Evolutionary conservation across 2,329 filamentous ascomycete species (phyloP), one percentile per base, ranked within the genome.

Genomic region (Sphaerulina musiva): DNA sequence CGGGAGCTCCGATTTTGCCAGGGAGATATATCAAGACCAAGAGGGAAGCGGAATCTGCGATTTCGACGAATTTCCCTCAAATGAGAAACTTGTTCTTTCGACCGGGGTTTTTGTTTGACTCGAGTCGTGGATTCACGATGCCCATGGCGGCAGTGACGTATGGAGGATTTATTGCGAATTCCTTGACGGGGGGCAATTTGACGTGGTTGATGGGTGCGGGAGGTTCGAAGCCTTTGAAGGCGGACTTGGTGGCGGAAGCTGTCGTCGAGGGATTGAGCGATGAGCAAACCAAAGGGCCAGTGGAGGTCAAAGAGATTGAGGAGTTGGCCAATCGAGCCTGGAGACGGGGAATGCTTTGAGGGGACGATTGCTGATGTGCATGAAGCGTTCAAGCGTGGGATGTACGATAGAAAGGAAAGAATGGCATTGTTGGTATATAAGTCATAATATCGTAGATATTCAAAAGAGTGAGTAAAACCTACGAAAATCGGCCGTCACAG

Each of bases 1-100:
- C 80, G 1, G 92, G 89, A 3, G 88, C 90, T 1, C 91, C 92
- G 0, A 79, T 95, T 34, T 77, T 98, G 57, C 93, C 93, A 0
- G 73, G 78, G 7, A 80, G 93, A 64, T 98, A 98, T 72, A 89
- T 98, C 64, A 81, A 79, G 38, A 96, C 92, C 11, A 98, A 98
- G 74, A 78, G 93, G 59, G 88, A 95, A 69, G 93, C 93, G 6
- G 93, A 98, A 73, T 80, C 77, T 54, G 79, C 83, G 26, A 89
- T 96, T 64, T 74, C 83, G 32, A 80, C 78, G 51, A 80, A 82
- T 59, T 90, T 95, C 63, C 86, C 87, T 0, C 70, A 76, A 26
- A 83, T 95, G 80, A 81, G 93, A 17, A 83, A 80, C 59, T 75
- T 97, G 56, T 97, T 96, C 70, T 73, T 95, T 51, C 80, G 93